Evolutionary conservation across 768 basidiomycete genomes (phyloP).

Genomic region (Podaxis sp.): DNA sequence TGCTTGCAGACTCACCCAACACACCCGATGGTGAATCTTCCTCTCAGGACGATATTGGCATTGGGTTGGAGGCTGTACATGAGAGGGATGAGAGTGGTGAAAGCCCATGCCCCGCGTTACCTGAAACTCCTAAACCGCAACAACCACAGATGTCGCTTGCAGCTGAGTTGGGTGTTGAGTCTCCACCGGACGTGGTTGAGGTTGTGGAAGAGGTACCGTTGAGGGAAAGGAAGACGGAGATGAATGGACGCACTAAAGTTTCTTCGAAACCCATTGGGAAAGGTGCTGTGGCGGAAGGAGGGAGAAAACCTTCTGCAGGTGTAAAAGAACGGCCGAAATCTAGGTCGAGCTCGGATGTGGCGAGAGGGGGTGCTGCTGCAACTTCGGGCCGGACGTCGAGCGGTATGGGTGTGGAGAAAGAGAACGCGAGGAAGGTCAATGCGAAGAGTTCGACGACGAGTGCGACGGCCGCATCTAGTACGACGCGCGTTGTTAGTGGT

Average conservation of each 20-base stretch:
- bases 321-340: slow-evolving; percentile 35
- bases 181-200: slow-evolving; percentile 33
- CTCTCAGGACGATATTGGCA: slow-evolving; percentile 17
- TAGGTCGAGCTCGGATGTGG: slow-evolving; percentile 18
- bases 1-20: slow-evolving; percentile 63
- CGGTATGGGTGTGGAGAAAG: slow-evolving; percentile 32
- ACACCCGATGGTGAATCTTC: slow-evolving; percentile 26
- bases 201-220: slow-evolving; percentile 36
- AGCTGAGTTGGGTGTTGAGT: slow-evolving; percentile 46
- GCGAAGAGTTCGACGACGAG: slow-evolving; percentile 13
- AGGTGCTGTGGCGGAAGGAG: slow-evolving; percentile 25
- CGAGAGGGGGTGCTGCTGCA: background rate
- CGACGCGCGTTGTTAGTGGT: slow-evolving; percentile 13
- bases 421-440: slow-evolving; percentile 27
- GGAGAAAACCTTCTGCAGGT: slow-evolving; percentile 23
- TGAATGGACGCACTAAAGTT: slow-evolving; percentile 20
- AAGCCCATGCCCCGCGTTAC: slow-evolving; percentile 12
- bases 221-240: slow-evolving; percentile 44
- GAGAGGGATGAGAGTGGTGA: slow-evolving; percentile 34
- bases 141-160: slow-evolving; percentile 35
- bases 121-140: slow-evolving; percentile 15
- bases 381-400: background rate
- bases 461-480: slow-evolving; percentile 8
- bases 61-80: slow-evolving; percentile 28
- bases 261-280: background rate